Evolutionary conservation across 2,329 filamentous ascomycete species (phyloP).

Genomic region (Triangularia verruculosa): DNA sequence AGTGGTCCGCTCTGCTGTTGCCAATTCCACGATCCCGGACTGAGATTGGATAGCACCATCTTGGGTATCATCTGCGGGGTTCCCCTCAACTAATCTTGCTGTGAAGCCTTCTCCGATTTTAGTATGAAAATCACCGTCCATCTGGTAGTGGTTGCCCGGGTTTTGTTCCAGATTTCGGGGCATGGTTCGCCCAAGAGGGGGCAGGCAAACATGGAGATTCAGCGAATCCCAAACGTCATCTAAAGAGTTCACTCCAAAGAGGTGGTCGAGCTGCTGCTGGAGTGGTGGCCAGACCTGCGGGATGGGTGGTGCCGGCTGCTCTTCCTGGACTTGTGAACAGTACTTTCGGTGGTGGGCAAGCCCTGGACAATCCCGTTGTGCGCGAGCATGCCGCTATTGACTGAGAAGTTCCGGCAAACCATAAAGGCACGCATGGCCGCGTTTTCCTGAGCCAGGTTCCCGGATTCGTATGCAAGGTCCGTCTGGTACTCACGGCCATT

Average conservation of each 20-base stretch:
- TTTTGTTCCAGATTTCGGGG: slow-evolving; percentile 16
- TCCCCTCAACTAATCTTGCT: slow-evolving; percentile 27
- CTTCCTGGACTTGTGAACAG: slow-evolving; percentile 47
- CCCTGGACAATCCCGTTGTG: slow-evolving; percentile 67
- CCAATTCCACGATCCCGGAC: slow-evolving; percentile 14
- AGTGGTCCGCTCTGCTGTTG: not conserved
- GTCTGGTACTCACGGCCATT: slow-evolving; percentile 97
- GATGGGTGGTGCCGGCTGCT: slow-evolving; percentile 47
- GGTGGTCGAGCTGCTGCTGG: slow-evolving; percentile 60
- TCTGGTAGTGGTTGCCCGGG: slow-evolving; percentile 7
- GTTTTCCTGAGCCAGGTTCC: slow-evolving; percentile 82
- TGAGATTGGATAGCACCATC: slow-evolving; percentile 22
- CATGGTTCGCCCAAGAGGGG: slow-evolving; percentile 4
- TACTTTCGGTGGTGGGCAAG: slow-evolving; percentile 53
- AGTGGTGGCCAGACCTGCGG: slow-evolving; percentile 55
- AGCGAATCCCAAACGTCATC: slow-evolving; percentile 16
- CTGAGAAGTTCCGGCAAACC: slow-evolving; percentile 95
- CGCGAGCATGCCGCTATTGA: slow-evolving; percentile 88
- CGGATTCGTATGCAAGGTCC: slow-evolving; percentile 78
- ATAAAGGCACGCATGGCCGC: slow-evolving; percentile 95
- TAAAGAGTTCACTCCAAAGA: slow-evolving; percentile 51
- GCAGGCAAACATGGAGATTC: slow-evolving; percentile 11
- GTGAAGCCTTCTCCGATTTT: slow-evolving; percentile 36
- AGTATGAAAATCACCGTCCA: slow-evolving; percentile 29
- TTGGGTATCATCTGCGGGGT: slow-evolving; percentile 29